Conservation (phyloP, 768 basidiomycete species). For the Leccinellum rugosiceps region DNA sequence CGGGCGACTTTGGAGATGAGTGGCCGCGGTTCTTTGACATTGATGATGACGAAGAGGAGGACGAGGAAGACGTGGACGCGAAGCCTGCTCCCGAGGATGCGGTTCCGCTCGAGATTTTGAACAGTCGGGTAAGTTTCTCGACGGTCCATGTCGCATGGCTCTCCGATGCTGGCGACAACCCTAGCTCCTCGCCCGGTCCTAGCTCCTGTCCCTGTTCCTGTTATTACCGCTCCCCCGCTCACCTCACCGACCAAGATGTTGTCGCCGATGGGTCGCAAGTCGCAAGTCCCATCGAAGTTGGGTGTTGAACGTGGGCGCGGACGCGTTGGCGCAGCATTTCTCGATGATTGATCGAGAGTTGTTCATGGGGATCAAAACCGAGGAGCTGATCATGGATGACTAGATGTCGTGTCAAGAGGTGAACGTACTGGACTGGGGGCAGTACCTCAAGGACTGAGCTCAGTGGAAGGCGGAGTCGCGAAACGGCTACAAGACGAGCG, state of each 20-base stretch:
- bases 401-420: slow-evolving; percentile 62
- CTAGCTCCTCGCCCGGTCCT: slow-evolving; percentile 1
- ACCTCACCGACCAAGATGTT: slow-evolving; percentile 36
- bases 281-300: slow-evolving; percentile 74
- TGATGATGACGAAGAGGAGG: slow-evolving; percentile 8
- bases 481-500: slow-evolving; percentile 60
- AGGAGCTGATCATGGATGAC: slow-evolving; percentile 77
- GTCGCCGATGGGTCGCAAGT: slow-evolving; percentile 37
- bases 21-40: too few species aligned
- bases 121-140: slow-evolving; percentile 50
- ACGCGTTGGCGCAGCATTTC: slow-evolving; percentile 70
- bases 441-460: slow-evolving; percentile 73
- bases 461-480: slow-evolving; percentile 62
- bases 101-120: slow-evolving; percentile 63
- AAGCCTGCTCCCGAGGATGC: slow-evolving; percentile 58
- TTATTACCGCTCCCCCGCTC: slow-evolving; percentile 1
- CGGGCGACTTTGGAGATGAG: too few species aligned
- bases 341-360: slow-evolving; percentile 87
- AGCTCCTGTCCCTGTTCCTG: background rate
- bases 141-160: slow-evolving; percentile 33
- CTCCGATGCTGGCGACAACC: slow-evolving; percentile 17
- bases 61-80: slow-evolving; percentile 26
- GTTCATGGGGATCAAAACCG: slow-evolving; percentile 80
- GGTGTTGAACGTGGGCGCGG: slow-evolving; percentile 60
- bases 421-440: slow-evolving; percentile 81